A percentile compares a stretch with the other conserved stretches of the same genome.
Conservation (phyloP, 352 stramenopile species). For the Phytopythium sindhum region DNA sequence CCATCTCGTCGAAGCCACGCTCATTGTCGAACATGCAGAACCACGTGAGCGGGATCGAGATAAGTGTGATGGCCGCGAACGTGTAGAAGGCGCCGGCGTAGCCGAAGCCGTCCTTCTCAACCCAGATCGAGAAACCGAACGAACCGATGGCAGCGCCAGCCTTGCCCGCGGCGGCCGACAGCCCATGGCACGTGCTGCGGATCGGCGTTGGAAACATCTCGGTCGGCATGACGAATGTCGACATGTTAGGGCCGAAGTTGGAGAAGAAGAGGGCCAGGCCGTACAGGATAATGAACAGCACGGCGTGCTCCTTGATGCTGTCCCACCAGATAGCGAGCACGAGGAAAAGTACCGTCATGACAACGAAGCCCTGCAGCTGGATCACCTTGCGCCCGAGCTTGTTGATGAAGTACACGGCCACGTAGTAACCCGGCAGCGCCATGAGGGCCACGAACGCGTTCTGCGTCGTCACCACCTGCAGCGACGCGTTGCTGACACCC, state of each 20-base stretch:
- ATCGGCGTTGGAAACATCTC: conserved; percentile 87
- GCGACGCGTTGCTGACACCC: conserved; percentile 43
- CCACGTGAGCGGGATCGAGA: conserved; percentile 58
- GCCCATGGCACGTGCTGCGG: conserved; percentile 83
- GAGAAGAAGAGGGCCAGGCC: conserved; percentile 76
- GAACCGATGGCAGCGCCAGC: conserved; percentile 70
- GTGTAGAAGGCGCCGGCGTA: conserved; percentile 62
- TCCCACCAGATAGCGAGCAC: conserved; percentile 62
- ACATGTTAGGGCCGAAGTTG: conserved; percentile 86
- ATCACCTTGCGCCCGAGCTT: conserved; percentile 67
- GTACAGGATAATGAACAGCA: conserved; percentile 75
- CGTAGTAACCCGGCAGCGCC: conserved; percentile 81
- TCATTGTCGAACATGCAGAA: conserved; percentile 71
- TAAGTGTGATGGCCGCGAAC: conserved; percentile 44
- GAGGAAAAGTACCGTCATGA: conserved; percentile 68
- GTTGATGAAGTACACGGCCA: conserved; percentile 79
- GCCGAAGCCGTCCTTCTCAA: conserved; percentile 51
- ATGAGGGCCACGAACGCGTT: conserved; percentile 62
- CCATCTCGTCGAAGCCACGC: conserved; percentile 50
- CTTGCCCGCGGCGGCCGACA: conserved; percentile 87
- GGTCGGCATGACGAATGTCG: conserved; percentile 88
- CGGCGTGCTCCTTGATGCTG: conserved; percentile 36
- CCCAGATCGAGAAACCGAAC: conserved; percentile 68
- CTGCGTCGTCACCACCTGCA: conserved; percentile 53
- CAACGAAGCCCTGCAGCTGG: conserved; percentile 68